Conservation (phyloP, 2,329 filamentous ascomycete species). For the Diaporthe amygdali region DNA sequence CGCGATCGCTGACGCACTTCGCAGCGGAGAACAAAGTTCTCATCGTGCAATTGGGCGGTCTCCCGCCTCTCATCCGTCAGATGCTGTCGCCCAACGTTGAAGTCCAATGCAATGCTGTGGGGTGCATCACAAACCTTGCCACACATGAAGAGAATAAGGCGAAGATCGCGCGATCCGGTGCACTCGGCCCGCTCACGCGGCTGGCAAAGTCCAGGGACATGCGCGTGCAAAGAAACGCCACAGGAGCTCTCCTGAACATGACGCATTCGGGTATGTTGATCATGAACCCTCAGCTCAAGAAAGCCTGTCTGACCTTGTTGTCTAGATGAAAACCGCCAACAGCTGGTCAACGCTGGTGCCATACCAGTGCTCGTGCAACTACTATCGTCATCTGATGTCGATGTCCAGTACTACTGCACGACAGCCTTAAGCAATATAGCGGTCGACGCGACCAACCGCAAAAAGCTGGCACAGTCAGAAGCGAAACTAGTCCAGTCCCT, state of each 20-base stretch:
- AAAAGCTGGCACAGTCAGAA: conserved; percentile 89
- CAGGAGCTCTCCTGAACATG: conserved; percentile 96
- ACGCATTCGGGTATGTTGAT: conserved; percentile 84
- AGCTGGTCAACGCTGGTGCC: conserved; percentile 96
- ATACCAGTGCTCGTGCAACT: conserved; percentile 97
- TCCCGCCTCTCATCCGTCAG: conserved; percentile 91
- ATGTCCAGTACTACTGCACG: conserved; percentile 99
- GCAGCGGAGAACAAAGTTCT: conserved; percentile 96
- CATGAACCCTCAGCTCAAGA: neutral
- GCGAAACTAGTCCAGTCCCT: conserved; percentile 90
- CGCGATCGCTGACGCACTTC: conserved; percentile 45
- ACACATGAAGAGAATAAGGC: conserved; percentile 99
- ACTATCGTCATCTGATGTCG: conserved; percentile 89
- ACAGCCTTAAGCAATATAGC: conserved; percentile 98
- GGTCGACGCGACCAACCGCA: conserved; percentile 88
- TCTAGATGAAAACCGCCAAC: conserved; percentile 93
- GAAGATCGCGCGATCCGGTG: conserved; percentile 94
- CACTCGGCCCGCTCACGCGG: conserved; percentile 86
- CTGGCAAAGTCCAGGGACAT: conserved; percentile 98
- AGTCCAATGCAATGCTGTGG: conserved; percentile 98
- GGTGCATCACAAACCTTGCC: conserved; percentile 97
- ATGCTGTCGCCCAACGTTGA: conserved; percentile 99
- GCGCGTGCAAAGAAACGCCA: conserved; percentile 97
- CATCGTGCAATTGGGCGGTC: conserved; percentile 89
- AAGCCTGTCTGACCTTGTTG: conserved; percentile 30